Percentiles rank a stretch among this genome's conserved stretches.
Evolutionary conservation across 805 yeast species (phyloP).

Genomic region (Kazachstania martiniae): DNA sequence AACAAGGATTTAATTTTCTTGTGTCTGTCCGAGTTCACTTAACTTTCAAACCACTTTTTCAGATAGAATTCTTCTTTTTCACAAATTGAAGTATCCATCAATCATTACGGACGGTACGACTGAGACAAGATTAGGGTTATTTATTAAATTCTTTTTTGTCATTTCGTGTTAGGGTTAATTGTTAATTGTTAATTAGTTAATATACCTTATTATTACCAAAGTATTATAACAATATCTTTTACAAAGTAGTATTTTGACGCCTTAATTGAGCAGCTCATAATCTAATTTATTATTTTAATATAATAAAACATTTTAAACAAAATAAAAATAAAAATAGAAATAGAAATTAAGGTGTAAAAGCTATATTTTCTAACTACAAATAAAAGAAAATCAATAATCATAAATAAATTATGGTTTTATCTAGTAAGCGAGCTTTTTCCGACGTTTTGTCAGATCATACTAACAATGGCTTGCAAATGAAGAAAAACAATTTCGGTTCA

Average conservation of each 20-base stretch:
- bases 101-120: too few relatives aligned
- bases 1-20: slow-evolving; percentile 7
- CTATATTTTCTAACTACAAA: not conserved
- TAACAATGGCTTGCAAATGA: not conserved
- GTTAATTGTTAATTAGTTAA: too few relatives aligned
- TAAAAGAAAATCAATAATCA: too few relatives aligned
- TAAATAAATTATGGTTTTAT: slow-evolving; percentile 10
- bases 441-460: slow-evolving; percentile 2
- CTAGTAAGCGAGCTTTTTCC: slow-evolving; percentile 14
- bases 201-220: not conserved
- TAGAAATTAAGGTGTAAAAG: not conserved
- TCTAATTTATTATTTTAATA: too few relatives aligned
- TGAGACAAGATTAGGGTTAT: too few relatives aligned
- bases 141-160: not conserved
- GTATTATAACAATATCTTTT: slow-evolving; percentile 1
- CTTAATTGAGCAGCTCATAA: slow-evolving; percentile 23
- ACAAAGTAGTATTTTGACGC: slow-evolving; percentile 20
- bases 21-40: slow-evolving; percentile 3
- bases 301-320: not conserved
- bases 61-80: not conserved
- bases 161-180: not conserved
- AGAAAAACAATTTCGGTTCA: not conserved
- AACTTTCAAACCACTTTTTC: slow-evolving; percentile 4
- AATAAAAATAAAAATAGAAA: not conserved
- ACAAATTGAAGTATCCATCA: not conserved